A percentile compares a stretch with the other conserved stretches of the same genome.
phyloP scores from a whole-genome alignment of 768 basidiomycete species.

The Lactifluus piperatus region DNA sequence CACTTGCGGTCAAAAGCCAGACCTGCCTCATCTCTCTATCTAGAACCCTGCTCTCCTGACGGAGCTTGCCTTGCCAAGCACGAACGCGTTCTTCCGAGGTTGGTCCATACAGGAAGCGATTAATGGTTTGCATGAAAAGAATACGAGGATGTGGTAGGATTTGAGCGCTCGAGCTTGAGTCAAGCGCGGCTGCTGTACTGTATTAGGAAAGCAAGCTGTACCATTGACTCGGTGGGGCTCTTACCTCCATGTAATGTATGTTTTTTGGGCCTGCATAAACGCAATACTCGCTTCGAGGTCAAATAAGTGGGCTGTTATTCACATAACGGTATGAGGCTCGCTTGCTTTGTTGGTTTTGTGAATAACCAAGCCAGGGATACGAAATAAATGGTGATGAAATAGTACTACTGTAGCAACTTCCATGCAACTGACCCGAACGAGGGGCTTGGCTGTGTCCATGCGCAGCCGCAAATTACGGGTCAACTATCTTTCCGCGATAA shows the following conservation, averaged over 20 bases:
- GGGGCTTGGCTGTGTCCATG: too few relatives aligned
- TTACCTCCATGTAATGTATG: too few relatives aligned
- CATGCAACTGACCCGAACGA: not conserved
- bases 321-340: not conserved
- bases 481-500: not conserved
- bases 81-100: conserved; percentile 91
- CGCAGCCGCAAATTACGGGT: not conserved
- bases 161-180: not conserved
- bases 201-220: not conserved
- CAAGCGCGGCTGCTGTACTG: not conserved
- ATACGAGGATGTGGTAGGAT: not conserved
- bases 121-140: conserved; percentile 68
- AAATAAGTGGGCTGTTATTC: not conserved
- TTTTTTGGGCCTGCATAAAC: too few relatives aligned
- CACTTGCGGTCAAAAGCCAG: conserved; percentile 27
- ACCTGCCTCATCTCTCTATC: conserved; percentile 98
- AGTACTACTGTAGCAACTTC: not conserved
- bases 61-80: conserved; percentile 84
- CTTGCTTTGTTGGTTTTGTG: not conserved
- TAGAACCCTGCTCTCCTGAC: conserved; percentile 69
- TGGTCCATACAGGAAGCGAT: conserved; percentile 91
- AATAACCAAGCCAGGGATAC: not conserved
- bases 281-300: not conserved
- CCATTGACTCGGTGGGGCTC: not conserved
- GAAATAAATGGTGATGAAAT: not conserved